phyloP scores from a whole-genome alignment of 805 yeast species.

The Candida easanensis region DNA sequence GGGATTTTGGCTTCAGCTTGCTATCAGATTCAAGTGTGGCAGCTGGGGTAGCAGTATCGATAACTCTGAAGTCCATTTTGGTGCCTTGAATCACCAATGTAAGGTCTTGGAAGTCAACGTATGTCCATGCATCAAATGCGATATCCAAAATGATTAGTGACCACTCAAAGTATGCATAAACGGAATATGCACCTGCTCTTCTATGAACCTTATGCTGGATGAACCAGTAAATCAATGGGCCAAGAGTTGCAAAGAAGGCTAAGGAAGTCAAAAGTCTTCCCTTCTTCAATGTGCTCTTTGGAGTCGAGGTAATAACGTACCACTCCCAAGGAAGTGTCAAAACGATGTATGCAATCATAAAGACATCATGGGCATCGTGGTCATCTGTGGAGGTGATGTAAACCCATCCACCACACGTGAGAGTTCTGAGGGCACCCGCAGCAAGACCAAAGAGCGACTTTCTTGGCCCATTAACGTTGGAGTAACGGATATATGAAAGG shows the following conservation, averaged over 20 bases:
- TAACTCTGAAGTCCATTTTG: conserved; percentile 20
- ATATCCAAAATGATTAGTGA: conserved; percentile 78
- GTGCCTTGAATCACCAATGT: conserved; percentile 37
- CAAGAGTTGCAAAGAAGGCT: conserved; percentile 65
- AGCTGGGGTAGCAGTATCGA: conserved; percentile 8
- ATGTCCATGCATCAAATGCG: conserved; percentile 78
- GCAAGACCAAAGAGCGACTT: conserved; percentile 43
- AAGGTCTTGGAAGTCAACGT: conserved; percentile 64
- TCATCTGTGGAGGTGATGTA: conserved; percentile 96
- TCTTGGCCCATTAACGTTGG: conserved; percentile 29
- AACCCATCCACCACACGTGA: conserved; percentile 98
- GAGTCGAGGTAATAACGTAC: conserved; percentile 54
- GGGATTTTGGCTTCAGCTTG: conserved; percentile 21
- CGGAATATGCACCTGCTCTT: conserved; percentile 91
- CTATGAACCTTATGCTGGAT: conserved; percentile 89
- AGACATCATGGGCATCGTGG: conserved; percentile 93
- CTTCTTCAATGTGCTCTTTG: conserved; percentile 44
- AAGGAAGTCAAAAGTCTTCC: conserved; percentile 51
- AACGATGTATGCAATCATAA: conserved; percentile 88
- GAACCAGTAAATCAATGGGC: conserved; percentile 85
- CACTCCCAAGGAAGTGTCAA: conserved; percentile 91
- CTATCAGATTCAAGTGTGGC: not conserved
- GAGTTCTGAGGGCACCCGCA: conserved; percentile 81
- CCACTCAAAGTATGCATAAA: conserved; percentile 96
- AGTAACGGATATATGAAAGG: conserved; percentile 49